A percentile compares a stretch with the other conserved stretches of the same genome.
These are phyloP conservation scores for Neurospora sp. DNA, from an alignment of 495 filamentous ascomycete genomes.

Conservation along the genomic window DNA sequence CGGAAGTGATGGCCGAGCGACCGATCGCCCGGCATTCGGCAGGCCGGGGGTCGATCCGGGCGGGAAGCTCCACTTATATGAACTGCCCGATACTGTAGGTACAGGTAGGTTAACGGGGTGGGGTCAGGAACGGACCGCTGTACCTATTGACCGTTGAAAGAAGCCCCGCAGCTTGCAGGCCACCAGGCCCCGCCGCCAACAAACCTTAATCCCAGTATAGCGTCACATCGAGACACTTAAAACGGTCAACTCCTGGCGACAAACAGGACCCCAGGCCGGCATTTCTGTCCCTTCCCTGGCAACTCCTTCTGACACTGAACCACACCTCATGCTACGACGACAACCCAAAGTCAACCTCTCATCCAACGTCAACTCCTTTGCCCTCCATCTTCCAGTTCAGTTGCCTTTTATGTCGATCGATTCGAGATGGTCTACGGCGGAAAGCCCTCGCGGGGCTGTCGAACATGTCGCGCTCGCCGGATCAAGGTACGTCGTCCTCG, in stretches of 20 bases:
- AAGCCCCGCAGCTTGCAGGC: not conserved
- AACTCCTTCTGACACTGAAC: not conserved
- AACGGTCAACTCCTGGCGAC: not conserved
- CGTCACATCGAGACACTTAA: not conserved
- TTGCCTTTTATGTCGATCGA: conserved; percentile 1
- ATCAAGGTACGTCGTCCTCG: conserved; percentile 48
- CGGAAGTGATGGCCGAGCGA: not conserved
- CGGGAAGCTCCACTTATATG: not conserved
- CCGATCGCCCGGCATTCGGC: not conserved
- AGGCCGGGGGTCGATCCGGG: not conserved
- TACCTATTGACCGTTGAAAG: not conserved
- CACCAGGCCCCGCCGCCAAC: not conserved
- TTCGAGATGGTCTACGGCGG: conserved; percentile 59
- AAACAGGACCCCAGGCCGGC: not conserved
- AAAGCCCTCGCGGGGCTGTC: conserved; percentile 61
- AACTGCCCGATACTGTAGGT: too few relatives aligned
- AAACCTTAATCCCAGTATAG: not conserved
- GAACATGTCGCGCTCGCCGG: conserved; percentile 57
- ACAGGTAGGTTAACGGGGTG: not conserved
- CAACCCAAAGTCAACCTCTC: not conserved
- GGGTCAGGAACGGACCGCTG: not conserved
- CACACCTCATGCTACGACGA: not conserved
- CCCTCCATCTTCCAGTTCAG: not conserved
- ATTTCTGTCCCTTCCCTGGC: not conserved
- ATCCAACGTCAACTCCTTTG: not conserved